Evolutionary conservation across 2,329 filamentous ascomycete species (phyloP).

Genomic region (Delphinella strobiligena): DNA sequence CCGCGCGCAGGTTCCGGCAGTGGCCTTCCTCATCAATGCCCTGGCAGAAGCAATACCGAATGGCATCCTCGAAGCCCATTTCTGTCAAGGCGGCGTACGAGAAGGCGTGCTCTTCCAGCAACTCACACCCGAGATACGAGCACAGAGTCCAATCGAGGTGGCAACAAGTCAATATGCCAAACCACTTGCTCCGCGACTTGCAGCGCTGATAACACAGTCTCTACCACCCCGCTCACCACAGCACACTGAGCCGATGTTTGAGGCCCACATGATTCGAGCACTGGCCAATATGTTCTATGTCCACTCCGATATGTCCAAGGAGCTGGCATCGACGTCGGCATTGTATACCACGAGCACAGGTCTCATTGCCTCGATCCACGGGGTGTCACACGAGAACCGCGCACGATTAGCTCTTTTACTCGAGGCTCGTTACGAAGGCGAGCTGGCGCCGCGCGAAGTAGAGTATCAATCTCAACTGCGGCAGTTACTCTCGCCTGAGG

Average conservation of each 20-base stretch:
- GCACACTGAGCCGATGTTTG: slow-evolving; percentile 1
- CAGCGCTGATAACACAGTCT: slow-evolving; percentile 31
- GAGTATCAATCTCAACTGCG: slow-evolving; percentile 2
- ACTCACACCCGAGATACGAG: slow-evolving; percentile 45
- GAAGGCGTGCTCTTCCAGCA: slow-evolving; percentile 66
- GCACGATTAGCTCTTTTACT: slow-evolving; percentile 56
- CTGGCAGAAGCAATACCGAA: slow-evolving; percentile 58
- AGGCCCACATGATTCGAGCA: slow-evolving; percentile 32
- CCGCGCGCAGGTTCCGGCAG: slow-evolving; percentile 70
- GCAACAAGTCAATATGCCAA: slow-evolving; percentile 41
- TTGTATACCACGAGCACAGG: slow-evolving; percentile 57
- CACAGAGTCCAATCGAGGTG: slow-evolving; percentile 51
- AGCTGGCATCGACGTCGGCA: slow-evolving; percentile 49
- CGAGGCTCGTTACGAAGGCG: slow-evolving; percentile 59
- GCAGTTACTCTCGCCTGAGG: slow-evolving; percentile 3
- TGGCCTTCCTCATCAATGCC: slow-evolving; percentile 64
- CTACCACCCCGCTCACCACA: slow-evolving; percentile 25
- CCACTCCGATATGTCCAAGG: slow-evolving; percentile 30
- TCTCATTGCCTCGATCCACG: slow-evolving; percentile 52
- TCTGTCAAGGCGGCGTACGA: slow-evolving; percentile 71
- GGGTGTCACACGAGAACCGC: slow-evolving; percentile 56
- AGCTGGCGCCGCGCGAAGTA: slow-evolving; percentile 27
- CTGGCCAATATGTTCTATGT: slow-evolving; percentile 44
- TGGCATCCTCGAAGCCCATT: slow-evolving; percentile 55
- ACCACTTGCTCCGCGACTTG: slow-evolving; percentile 24